Base-by-base conservation (phyloP, 352 stramenopile genomes). In the Globisporangium cylindrosporum region DNA sequence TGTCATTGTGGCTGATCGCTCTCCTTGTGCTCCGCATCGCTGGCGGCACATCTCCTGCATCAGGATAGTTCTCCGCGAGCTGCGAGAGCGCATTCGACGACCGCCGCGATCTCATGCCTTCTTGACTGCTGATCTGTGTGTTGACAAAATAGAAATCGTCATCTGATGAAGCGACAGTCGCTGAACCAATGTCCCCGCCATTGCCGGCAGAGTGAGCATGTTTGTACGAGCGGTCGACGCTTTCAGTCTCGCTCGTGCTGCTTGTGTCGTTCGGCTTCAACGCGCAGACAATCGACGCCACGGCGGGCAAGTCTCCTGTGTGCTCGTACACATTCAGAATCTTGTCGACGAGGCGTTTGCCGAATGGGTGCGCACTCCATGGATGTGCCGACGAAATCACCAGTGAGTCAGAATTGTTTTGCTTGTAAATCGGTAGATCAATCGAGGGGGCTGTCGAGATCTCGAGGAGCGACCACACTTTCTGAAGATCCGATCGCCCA, bases 311-410 rank as follows among this genome's bases (percentile, higher is more conserved):
- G 63, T 96, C 88, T 36, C 88, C 86, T 14, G 76, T 73, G 14
- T 92, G 77, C 64, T 96, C 89, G 67, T 93, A 95, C 75, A 96
- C 90, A 32, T 74, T 62, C 14, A 96, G 69, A 38, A 96, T 69
- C 66, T 92, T 91, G 55, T 89, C 76, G 1, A 96, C 86, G 2
- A 96, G 76, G 22, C 75, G 73, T 38, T 90, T 84, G 10, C 89
- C 89, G 61, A 96, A 89, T 24, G 89, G 89, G 68, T 96, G 89
- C 4, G 86, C 86, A 51, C 76, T 84, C 89, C 89, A 96, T 15
- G 84, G 86, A 51, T 90, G 80, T 8, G 82, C 61, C 0, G 86
- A 90, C 54, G 72, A 68, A 2, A 91, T 68, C 12, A 69, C 57
- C 51, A 53, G 15, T 29, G 60, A 62, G 36, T 46, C 75, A 4